Conservation (phyloP, 768 basidiomycete species). For the Macrolepiota dolichaula region DNA sequence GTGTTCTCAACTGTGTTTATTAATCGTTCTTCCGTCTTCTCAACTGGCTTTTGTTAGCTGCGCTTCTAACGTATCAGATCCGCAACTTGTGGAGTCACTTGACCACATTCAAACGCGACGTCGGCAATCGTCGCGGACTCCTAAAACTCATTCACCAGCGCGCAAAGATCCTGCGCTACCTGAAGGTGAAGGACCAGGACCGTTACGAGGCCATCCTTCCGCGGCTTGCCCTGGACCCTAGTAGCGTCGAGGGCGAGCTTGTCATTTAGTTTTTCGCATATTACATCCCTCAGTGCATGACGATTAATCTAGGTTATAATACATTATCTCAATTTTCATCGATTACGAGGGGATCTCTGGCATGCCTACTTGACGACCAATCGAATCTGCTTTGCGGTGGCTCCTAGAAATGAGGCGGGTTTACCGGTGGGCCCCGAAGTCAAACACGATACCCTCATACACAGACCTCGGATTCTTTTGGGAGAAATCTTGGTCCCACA, state of each 20-base stretch:
- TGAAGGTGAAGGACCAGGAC: slow-evolving; percentile 57
- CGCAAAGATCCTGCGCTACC: slow-evolving; percentile 78
- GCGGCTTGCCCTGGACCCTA: slow-evolving; percentile 72
- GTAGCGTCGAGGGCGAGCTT: slow-evolving; percentile 87
- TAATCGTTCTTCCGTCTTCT: neutral
- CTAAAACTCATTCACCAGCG: slow-evolving; percentile 78
- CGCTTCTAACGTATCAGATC: slow-evolving; percentile 82
- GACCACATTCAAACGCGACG: slow-evolving; percentile 63
- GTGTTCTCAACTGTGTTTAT: slow-evolving; percentile 18
- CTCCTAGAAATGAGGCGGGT: too few relatives aligned
- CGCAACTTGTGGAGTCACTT: slow-evolving; percentile 80
- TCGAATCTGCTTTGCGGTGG: too few relatives aligned
- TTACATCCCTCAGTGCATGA: slow-evolving; percentile 1
- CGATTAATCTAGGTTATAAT: neutral
- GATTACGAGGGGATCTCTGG: too few relatives aligned
- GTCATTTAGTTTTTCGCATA: slow-evolving; percentile 47
- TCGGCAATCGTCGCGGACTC: slow-evolving; percentile 73
- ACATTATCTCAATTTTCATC: neutral
- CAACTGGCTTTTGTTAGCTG: slow-evolving; percentile 49
- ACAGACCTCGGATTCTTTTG: too few relatives aligned
- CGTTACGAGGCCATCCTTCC: slow-evolving; percentile 74
- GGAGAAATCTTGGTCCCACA: too few relatives aligned
- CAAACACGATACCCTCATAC: too few relatives aligned
- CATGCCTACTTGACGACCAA: too few relatives aligned
- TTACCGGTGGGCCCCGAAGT: too few relatives aligned